Evolutionary conservation across 768 basidiomycete genomes (phyloP).

Genomic region (Psilocybe subaeruginosa): DNA sequence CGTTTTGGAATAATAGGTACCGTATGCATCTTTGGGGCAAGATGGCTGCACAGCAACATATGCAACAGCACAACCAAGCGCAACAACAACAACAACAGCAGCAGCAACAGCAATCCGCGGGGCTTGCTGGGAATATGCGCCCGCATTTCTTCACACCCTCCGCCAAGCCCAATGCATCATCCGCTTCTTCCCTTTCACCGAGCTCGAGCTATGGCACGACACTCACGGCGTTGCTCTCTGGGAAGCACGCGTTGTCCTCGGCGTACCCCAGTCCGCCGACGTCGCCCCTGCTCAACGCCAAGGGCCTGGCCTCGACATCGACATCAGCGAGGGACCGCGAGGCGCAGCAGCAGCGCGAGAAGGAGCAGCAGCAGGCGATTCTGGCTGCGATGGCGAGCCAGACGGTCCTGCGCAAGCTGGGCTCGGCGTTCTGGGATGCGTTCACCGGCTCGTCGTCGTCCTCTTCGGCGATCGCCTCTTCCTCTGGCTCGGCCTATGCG

Average conservation of each 20-base stretch:
- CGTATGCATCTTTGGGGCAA: slow-evolving; percentile 93
- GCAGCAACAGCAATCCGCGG: slow-evolving; percentile 28
- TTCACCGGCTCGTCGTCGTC: slow-evolving; percentile 58
- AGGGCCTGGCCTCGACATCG: slow-evolving; percentile 22
- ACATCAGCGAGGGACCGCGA: slow-evolving; percentile 10
- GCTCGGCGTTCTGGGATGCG: slow-evolving; percentile 86
- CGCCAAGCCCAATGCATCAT: slow-evolving; percentile 17
- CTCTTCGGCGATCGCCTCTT: slow-evolving; percentile 15
- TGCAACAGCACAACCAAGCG: slow-evolving; percentile 40
- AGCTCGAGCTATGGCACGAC: slow-evolving; percentile 20
- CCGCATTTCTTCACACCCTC: slow-evolving; percentile 36
- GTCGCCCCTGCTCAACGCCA: slow-evolving; percentile 38
- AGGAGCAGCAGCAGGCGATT: slow-evolving; percentile 44
- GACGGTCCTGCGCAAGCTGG: slow-evolving; percentile 72
- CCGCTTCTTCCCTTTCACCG: background rate
- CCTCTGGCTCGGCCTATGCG: slow-evolving; percentile 25
- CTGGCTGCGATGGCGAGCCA: slow-evolving; percentile 79
- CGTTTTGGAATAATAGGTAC: slow-evolving; percentile 43
- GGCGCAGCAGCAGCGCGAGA: slow-evolving; percentile 19
- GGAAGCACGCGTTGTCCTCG: slow-evolving; percentile 42
- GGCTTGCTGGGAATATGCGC: slow-evolving; percentile 45
- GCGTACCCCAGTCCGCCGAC: slow-evolving; percentile 46
- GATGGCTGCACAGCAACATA: slow-evolving; percentile 77
- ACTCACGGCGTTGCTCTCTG: slow-evolving; percentile 41
- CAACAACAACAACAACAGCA: slow-evolving; percentile 27